A percentile compares a stretch with the other conserved stretches of the same genome.
These are phyloP conservation scores for Nephelium lappaceum DNA, from an alignment of 345 rosid species.

Conservation along the genomic window DNA sequence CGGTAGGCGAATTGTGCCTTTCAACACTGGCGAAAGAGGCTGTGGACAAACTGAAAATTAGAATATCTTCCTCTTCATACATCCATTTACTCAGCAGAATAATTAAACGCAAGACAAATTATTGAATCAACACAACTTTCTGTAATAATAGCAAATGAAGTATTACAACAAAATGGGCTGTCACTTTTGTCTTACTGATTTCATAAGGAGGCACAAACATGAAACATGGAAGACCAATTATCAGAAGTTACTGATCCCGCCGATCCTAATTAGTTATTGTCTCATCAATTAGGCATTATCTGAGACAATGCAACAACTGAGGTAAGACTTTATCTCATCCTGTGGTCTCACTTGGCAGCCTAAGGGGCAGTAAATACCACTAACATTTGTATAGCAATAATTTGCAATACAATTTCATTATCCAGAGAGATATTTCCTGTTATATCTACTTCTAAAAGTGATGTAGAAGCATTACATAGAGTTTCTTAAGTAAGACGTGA, in stretches of 20 bases:
- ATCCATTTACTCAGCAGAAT: no score
- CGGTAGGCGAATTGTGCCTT: slow-evolving; percentile 15
- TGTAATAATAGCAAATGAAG: not conserved
- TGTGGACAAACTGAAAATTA: slow-evolving; percentile 14
- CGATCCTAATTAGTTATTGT: not conserved
- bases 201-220: not conserved
- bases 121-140: no score
- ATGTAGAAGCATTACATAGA: no score
- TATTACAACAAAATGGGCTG: not conserved
- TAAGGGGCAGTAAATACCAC: not conserved
- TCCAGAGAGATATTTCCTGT: no score
- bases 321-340: no score
- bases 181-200: no score
- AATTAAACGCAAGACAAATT: no score
- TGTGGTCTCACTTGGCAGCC: not conserved
- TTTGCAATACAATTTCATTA: no score
- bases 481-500: no score
- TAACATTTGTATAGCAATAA: no score
- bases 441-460: no score
- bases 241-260: not conserved
- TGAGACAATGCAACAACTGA: not conserved
- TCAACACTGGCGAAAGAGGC: slow-evolving; percentile 16
- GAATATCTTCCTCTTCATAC: no score
- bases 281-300: not conserved
- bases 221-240: not conserved